phyloP scores from a whole-genome alignment of 495 filamentous ascomycete genomes.

The Oidiodendron maius region DNA sequence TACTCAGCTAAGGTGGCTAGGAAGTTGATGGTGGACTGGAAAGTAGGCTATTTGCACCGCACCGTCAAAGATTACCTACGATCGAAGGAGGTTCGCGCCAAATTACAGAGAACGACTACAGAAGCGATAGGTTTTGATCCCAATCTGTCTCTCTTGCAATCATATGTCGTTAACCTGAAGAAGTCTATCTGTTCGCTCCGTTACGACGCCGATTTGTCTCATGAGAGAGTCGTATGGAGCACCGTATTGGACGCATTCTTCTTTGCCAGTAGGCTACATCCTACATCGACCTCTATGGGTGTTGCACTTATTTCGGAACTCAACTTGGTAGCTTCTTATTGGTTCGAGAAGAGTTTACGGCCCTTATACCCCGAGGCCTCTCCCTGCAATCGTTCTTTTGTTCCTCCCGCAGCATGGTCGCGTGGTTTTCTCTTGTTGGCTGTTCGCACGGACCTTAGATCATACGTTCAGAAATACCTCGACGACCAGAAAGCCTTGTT shows the following conservation, averaged over 20 bases:
- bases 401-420: not conserved
- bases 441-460: not conserved
- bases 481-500: not conserved
- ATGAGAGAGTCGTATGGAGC: not conserved
- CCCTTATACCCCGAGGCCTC: not conserved
- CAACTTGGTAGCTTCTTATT: not conserved
- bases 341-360: not conserved
- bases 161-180: conserved; percentile 17
- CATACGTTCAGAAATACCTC: not conserved
- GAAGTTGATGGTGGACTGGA: conserved; percentile 1
- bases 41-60: conserved; percentile 11
- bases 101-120: not conserved
- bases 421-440: not conserved
- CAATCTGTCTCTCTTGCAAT: conserved; percentile 13
- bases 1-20: not conserved
- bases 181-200: not conserved
- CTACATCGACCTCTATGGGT: not conserved
- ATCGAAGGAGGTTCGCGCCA: not conserved
- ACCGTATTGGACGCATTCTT: not conserved
- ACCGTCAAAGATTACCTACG: conserved; percentile 14
- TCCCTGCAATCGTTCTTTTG: not conserved
- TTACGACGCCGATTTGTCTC: not conserved
- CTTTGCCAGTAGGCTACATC: not conserved
- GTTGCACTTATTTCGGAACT: not conserved
- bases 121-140: conserved; percentile 10